phyloP scores from a whole-genome alignment of 2,329 filamentous ascomycete species.

The Diaporthe aspalathi region DNA sequence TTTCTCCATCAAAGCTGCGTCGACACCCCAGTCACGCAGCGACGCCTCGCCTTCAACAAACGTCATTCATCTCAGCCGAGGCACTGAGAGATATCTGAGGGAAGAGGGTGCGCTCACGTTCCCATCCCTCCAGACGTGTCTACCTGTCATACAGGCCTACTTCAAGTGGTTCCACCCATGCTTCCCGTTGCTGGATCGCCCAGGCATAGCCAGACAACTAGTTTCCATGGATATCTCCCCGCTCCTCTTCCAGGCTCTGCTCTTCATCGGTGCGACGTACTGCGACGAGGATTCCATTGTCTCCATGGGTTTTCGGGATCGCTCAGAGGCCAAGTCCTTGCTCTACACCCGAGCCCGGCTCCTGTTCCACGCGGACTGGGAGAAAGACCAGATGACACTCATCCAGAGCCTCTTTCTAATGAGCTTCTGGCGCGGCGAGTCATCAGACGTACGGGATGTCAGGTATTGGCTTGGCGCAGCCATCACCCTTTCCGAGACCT shows the following conservation, averaged over 20 bases:
- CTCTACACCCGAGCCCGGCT: constrained; percentile 38
- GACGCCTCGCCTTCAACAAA: constrained; percentile 32
- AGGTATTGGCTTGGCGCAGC: constrained; percentile 39
- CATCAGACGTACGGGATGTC: constrained; percentile 36
- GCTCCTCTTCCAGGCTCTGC: constrained; percentile 37
- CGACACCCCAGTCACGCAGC: constrained; percentile 35
- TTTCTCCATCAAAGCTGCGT: constrained; percentile 37
- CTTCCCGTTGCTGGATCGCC: constrained; percentile 36
- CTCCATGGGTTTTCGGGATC: constrained; percentile 36
- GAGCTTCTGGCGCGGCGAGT: constrained; percentile 39
- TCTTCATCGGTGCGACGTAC: constrained; percentile 37
- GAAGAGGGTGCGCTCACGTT: constrained; percentile 42
- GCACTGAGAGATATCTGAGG: constrained; percentile 40
- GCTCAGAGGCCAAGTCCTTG: constrained; percentile 37
- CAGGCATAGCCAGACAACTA: constrained; percentile 24
- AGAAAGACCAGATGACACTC: constrained; percentile 36
- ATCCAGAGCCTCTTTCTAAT: constrained; percentile 37
- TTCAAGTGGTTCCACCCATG: constrained; percentile 38
- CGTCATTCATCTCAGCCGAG: constrained; percentile 39
- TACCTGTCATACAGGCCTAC: constrained; percentile 43
- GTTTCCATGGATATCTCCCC: constrained; percentile 35
- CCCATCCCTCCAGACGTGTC: constrained; percentile 40
- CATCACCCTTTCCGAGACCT: constrained; percentile 35
- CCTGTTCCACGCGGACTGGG: constrained; percentile 37
- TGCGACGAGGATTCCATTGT: constrained; percentile 33